Conservation (phyloP, 192 early-diverging fungal genomes). For the Coemansia sp. region DNA sequence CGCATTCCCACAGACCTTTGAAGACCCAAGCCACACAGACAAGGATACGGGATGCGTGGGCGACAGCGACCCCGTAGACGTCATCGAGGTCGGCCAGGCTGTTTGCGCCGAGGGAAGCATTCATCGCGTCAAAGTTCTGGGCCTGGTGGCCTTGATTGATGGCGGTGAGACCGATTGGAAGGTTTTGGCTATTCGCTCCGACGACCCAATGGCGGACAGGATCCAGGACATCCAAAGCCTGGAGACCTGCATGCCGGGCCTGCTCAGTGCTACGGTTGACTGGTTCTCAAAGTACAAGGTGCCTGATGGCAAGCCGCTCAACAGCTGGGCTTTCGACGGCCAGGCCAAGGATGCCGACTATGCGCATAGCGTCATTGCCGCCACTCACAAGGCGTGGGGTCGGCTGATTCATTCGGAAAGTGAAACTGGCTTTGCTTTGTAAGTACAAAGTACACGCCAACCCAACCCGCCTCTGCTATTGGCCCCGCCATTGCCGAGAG, state of each 20-base stretch:
- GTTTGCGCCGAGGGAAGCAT: conserved; percentile 90
- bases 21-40: conserved; percentile 87
- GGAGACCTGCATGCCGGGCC: conserved; percentile 92
- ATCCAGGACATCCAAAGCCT: conserved; percentile 98
- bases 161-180: conserved; percentile 99
- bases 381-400: conserved; percentile 92
- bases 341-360: conserved; percentile 88
- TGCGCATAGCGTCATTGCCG: conserved; percentile 79
- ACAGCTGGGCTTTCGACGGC: conserved; percentile 96
- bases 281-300: conserved; percentile 99
- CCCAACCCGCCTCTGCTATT: conserved; percentile 4
- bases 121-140: conserved; percentile 98
- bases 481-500: conserved; percentile 6
- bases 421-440: conserved; percentile 22
- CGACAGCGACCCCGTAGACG: conserved; percentile 97
- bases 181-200: conserved; percentile 94
- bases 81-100: conserved; percentile 95
- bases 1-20: conserved; percentile 98
- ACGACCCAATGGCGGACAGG: conserved; percentile 94
- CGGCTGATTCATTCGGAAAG: conserved; percentile 59
- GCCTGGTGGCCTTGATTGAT: conserved; percentile 97
- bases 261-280: conserved; percentile 94
- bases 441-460: conserved; percentile 10
- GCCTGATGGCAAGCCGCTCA: conserved; percentile 99
- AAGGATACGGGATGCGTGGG: conserved; percentile 93